Evolutionary conservation across 768 basidiomycete species (phyloP).

Genomic region (Lactarius deliciosus): DNA sequence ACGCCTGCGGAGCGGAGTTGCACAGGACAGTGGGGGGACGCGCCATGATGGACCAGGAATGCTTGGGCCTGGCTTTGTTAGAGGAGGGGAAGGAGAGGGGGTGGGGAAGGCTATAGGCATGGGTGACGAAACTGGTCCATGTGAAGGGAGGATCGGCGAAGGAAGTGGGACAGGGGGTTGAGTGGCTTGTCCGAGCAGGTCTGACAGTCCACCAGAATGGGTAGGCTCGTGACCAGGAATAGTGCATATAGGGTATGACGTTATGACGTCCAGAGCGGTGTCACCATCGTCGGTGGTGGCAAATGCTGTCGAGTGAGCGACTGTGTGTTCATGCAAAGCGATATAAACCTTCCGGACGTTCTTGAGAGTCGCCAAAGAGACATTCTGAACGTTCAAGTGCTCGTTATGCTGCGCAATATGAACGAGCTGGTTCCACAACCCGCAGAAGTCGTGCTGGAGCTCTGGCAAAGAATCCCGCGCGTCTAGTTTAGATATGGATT

Average conservation of each 20-base stretch:
- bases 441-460: conserved; percentile 12
- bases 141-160: neutral
- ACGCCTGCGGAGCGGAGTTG: too few relatives aligned
- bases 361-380: conserved; percentile 1
- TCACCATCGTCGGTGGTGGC: neutral
- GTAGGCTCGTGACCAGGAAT: neutral
- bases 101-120: neutral
- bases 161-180: neutral
- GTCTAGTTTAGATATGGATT: conserved; percentile 4
- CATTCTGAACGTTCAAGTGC: neutral
- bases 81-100: neutral
- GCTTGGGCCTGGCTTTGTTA: too few relatives aligned
- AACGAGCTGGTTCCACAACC: conserved; percentile 3
- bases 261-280: neutral
- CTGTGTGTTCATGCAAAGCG: neutral
- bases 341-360: conserved; percentile 13
- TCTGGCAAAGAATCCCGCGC: neutral
- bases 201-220: neutral
- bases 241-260: neutral
- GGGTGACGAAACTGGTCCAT: neutral
- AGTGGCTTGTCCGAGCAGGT: neutral
- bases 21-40: too few relatives aligned
- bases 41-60: too few relatives aligned
- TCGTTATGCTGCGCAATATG: neutral
- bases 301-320: neutral